These are phyloP conservation scores for Dactylella cylindrospora DNA, from an alignment of 2,329 filamentous ascomycete species.

Conservation along the genomic window DNA sequence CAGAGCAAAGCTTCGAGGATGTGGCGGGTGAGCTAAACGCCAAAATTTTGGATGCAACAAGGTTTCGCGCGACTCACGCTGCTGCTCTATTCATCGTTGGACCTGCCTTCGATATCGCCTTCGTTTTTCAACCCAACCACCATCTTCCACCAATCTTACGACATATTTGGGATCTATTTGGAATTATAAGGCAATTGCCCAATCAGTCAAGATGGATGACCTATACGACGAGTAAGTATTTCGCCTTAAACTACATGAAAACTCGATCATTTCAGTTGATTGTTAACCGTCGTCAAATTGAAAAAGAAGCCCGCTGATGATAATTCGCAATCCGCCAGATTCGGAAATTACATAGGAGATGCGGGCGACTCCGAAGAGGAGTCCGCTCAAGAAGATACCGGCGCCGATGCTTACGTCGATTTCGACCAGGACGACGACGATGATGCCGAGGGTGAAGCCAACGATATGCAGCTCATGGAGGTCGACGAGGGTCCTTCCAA, in stretches of 20 bases:
- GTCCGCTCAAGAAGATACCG: constrained; percentile 70
- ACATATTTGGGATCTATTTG: no score
- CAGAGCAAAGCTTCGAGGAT: constrained; percentile 13
- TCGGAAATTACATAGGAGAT: constrained; percentile 98
- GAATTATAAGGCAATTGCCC: no score
- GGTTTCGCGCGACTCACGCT: constrained; percentile 43
- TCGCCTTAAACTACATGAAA: background rate
- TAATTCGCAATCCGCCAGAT: constrained; percentile 60
- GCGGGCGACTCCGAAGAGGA: constrained; percentile 75
- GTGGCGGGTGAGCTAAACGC: constrained; percentile 34
- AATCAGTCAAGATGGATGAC: constrained; percentile 71
- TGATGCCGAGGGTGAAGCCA: constrained; percentile 62
- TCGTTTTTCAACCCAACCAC: constrained; percentile 1
- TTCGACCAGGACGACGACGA: constrained; percentile 51
- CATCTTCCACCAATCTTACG: background rate
- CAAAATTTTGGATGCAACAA: constrained; percentile 39
- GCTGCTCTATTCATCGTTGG: no score
- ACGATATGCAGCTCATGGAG: constrained; percentile 88
- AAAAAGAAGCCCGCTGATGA: constrained; percentile 26
- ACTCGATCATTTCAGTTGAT: constrained; percentile 5
- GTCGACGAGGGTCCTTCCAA: constrained; percentile 87
- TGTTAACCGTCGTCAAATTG: constrained; percentile 2
- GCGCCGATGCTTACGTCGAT: constrained; percentile 76
- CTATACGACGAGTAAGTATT: constrained; percentile 83
- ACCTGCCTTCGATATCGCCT: constrained; percentile 19